Evolutionary conservation across 2,329 filamentous ascomycete genomes (phyloP), one percentile per base, ranked within the genome.

Genomic region (Xylariaceae sp.): DNA sequence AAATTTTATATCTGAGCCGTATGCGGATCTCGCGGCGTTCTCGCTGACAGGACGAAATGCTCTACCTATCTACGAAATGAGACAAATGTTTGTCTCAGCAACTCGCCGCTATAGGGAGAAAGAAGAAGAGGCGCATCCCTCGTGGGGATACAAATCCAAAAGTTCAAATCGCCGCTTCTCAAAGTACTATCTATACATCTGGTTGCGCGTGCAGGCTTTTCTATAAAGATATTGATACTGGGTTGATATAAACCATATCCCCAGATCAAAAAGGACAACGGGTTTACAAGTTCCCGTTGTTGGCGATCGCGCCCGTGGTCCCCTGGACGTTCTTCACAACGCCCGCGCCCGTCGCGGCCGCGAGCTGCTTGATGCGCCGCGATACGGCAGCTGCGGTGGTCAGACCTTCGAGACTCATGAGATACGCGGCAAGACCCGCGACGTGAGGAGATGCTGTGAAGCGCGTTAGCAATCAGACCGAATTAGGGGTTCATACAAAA

Each of bases 351-450:
- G 77, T 77, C 44, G 70, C 63, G n/a, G 66, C 65, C 49, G 82
- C 84, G 30, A 87, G 78, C 61, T 74, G 70, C 74, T 80, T 80
- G 68, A 87, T 80, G 63, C 78, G 74, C 59, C 75, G 64, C 39
- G 73, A 74, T 57, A 85, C 77, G 10, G 68, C 73, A 47, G 70
- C 73, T 23, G 81, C 75, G 53, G 73, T 72, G 6, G 72, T 76
- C 62, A 85, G 71, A 56, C 72, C 67, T 73, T 84, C 80, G 57
- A 85, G 77, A 55, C 75, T 67, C 76, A 89, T 85, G 37, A 90
- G 74, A 73, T 89, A 90, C 34, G 85, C 86, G 11, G 84, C 85
- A 2, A 90, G 76, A 52, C 88, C 88, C 52, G 84, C 81, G 56
- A 89, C 79, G 70, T 89, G 86, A 1, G 87, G 87, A 10, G 81